Percentiles rank a stretch among this genome's conserved stretches.
These are phyloP conservation scores for Sporothrix protearum DNA, from an alignment of 2,329 filamentous ascomycete genomes.

Conservation along the genomic window DNA sequence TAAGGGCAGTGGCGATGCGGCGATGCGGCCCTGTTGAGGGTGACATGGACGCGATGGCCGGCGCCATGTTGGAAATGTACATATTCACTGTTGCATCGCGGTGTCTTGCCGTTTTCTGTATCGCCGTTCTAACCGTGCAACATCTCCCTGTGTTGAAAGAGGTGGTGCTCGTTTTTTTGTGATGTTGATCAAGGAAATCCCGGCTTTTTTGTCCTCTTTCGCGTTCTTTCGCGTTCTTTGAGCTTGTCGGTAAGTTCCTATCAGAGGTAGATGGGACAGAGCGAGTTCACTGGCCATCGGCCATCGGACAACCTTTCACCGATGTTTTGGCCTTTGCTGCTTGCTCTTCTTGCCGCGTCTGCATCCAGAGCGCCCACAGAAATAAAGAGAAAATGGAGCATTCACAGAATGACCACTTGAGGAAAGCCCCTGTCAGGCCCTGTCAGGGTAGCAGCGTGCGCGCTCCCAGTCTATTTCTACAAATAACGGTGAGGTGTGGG, in stretches of 20 bases:
- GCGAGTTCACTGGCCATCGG: neutral
- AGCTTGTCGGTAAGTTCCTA: neutral
- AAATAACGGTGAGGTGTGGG: neutral
- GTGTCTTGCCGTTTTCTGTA: neutral
- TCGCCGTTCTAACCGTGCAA: neutral
- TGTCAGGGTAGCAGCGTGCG: slow-evolving; percentile 4
- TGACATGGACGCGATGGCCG: neutral
- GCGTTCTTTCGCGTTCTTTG: too few species aligned
- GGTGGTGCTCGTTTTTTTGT: neutral
- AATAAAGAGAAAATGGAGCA: neutral
- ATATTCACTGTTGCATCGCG: neutral
- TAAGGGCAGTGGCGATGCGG: neutral
- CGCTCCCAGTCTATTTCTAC: neutral
- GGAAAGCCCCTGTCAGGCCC: neutral
- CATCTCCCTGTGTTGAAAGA: neutral
- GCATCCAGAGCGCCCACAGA: neutral
- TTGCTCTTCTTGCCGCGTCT: neutral
- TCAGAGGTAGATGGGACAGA: neutral
- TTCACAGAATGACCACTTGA: neutral
- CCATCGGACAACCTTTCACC: neutral
- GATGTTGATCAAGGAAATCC: neutral
- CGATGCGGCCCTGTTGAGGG: neutral
- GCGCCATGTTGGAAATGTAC: neutral
- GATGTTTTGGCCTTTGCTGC: neutral
- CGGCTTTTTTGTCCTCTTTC: neutral